Evolutionary conservation across 2,329 filamentous ascomycete genomes (phyloP).

Genomic region (Penicillium brasilianum): DNA sequence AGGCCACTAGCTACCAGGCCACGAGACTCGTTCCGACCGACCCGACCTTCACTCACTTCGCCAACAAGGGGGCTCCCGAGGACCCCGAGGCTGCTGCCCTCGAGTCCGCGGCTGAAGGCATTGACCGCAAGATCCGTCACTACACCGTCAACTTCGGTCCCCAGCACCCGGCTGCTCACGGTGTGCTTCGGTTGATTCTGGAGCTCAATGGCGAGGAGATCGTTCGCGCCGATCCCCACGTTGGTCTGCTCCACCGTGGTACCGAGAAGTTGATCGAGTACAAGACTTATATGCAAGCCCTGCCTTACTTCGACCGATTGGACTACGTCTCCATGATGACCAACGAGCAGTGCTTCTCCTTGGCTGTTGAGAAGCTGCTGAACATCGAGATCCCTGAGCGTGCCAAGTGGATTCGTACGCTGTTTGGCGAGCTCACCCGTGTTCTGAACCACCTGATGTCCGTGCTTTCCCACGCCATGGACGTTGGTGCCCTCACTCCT

Average conservation of each 20-base stretch:
- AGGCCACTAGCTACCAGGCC: slow-evolving; percentile 53
- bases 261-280: slow-evolving; percentile 99
- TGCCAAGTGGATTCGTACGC: slow-evolving; percentile 93
- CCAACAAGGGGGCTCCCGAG: slow-evolving; percentile 49
- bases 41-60: slow-evolving; percentile 56
- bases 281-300: slow-evolving; percentile 97
- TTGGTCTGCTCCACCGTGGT: slow-evolving; percentile 92
- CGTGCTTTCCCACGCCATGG: slow-evolving; percentile 95
- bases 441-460: slow-evolving; percentile 98
- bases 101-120: slow-evolving; percentile 50
- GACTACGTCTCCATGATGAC: slow-evolving; percentile 99
- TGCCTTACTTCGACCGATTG: slow-evolving; percentile 98
- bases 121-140: slow-evolving; percentile 86
- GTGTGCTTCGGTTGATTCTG: slow-evolving; percentile 94
- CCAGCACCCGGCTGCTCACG: slow-evolving; percentile 97
- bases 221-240: slow-evolving; percentile 92
- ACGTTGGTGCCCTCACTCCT: slow-evolving; percentile 95
- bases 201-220: slow-evolving; percentile 99
- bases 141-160: slow-evolving; percentile 99
- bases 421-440: slow-evolving; percentile 95
- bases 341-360: slow-evolving; percentile 95
- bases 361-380: slow-evolving; percentile 96
- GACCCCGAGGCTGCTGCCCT: slow-evolving; percentile 50
- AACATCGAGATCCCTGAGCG: slow-evolving; percentile 95
- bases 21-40: slow-evolving; percentile 65